Evolutionary conservation across 345 rosid species (phyloP).

Genomic region (Boechera retrofracta): DNA sequence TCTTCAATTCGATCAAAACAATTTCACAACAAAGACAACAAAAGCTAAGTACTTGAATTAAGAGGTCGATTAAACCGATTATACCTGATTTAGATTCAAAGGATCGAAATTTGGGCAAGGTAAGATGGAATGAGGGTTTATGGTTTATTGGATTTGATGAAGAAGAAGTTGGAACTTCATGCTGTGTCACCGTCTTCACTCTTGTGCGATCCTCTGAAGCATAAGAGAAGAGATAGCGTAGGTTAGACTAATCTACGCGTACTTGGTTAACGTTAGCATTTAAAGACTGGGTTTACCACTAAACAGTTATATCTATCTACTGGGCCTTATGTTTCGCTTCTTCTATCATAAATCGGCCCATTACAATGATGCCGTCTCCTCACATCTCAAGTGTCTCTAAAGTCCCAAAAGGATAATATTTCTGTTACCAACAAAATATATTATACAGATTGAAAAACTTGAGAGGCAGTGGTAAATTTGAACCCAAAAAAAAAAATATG

Average conservation of each 20-base stretch:
- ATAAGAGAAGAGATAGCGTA: not conserved
- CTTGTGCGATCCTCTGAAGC: not conserved
- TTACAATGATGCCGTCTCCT: not conserved
- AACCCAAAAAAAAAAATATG: too few relatives aligned
- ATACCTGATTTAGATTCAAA: constrained; percentile 6
- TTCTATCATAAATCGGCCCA: not conserved
- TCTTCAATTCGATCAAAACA: constrained; percentile 12
- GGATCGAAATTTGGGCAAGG: not conserved
- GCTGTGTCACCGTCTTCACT: constrained; percentile 9
- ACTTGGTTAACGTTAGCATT: not conserved
- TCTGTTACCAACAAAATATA: too few relatives aligned
- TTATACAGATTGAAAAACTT: too few relatives aligned
- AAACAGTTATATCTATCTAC: not conserved
- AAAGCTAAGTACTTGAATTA: not conserved
- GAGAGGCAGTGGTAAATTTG: too few relatives aligned
- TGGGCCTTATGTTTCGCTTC: not conserved
- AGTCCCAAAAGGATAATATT: too few relatives aligned
- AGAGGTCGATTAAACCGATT: not conserved
- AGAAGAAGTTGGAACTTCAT: not conserved
- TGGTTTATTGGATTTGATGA: not conserved
- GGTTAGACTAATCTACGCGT: not conserved
- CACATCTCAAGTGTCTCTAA: too few relatives aligned
- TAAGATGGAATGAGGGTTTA: constrained; percentile 3
- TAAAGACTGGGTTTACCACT: not conserved
- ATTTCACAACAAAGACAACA: not conserved